phyloP scores from a whole-genome alignment of 2,329 filamentous ascomycete species.

The Sporothrix pallida region DNA sequence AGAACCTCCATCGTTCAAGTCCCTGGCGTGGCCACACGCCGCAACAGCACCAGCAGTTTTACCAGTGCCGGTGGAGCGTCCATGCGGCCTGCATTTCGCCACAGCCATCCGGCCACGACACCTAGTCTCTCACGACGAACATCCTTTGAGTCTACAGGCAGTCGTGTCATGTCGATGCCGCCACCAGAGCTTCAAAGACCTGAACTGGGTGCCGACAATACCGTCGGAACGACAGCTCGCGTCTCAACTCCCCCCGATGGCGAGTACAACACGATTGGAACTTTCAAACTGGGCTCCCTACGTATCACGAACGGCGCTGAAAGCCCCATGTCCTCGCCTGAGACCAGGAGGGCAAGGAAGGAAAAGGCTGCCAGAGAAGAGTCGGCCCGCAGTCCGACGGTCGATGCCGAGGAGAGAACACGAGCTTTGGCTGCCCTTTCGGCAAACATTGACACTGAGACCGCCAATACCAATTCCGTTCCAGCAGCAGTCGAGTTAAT shows the following conservation, averaged over 20 bases:
- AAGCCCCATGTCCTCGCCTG: conserved; percentile 51
- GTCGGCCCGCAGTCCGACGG: not conserved
- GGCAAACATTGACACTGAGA: not conserved
- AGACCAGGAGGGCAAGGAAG: conserved; percentile 6
- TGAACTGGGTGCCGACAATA: conserved; percentile 29
- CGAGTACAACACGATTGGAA: conserved; percentile 65
- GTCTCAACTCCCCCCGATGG: conserved; percentile 58
- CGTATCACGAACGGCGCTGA: conserved; percentile 65
- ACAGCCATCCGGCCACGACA: conserved; percentile 49
- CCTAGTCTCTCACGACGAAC: conserved; percentile 48
- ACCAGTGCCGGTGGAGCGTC: conserved; percentile 33
- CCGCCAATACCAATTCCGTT: not conserved
- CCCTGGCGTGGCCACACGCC: conserved; percentile 57
- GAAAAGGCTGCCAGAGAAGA: not conserved
- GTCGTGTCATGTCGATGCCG: conserved; percentile 48
- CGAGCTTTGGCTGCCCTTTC: conserved; percentile 33
- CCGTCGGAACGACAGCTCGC: conserved; percentile 43
- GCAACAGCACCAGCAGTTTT: conserved; percentile 40
- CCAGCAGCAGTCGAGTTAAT: no score
- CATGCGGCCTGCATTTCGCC: conserved; percentile 46
- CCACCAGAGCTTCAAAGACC: conserved; percentile 36
- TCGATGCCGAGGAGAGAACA: conserved; percentile 27
- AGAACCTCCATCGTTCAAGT: conserved; percentile 56
- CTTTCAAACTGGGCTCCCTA: conserved; percentile 66
- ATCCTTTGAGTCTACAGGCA: conserved; percentile 49